Evolutionary conservation across 257 asterid species (phyloP), one percentile per base, ranked within the genome.

Genomic region (Gentiana dahurica): DNA sequence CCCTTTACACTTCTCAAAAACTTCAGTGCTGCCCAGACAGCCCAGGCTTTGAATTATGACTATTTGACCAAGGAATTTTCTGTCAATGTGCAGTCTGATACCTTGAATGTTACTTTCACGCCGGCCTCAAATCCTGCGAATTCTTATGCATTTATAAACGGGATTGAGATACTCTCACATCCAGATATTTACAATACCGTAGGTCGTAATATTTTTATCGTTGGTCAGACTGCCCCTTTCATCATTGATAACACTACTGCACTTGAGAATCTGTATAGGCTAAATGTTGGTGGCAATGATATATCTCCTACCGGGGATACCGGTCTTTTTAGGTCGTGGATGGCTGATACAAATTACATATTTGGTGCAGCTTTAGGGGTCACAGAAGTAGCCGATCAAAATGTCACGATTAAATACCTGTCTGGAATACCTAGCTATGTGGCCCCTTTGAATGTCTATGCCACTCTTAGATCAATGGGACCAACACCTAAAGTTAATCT

Each of bases 221-320:
- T 87, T 35, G 95, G 96, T 12, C 86, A 67, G 57, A 10, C 68
- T 12, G 60, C 81, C 1, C 79, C 80, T 5, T 66, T 75, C 74
- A 51, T 1, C 32, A 77, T 89, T 4, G 84, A 70, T 51, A 72
- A 68, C 65, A 39, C 57, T 33, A 89, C 96, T 8, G 86, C 94
- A 0, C 79, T 86, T 3, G 97, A 89, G 84, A 82, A 66, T 65
- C 68, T 84, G 5, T 86, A 82, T 59, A 77, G 97, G 53, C 74
- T 89, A 59, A 89, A 89, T 65, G 97, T 89, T 36, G 89, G 97
- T 6, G 97, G 97, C 53, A 81, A 84, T n/a, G 96, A 66, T 55
- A 86, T 89, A 71, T 78, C 95, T 2, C 86, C 95, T 12, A 68
- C 95, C 10, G 53, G 52, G 0, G 97, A 73, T 60, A 74, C 83